Base-by-base conservation (phyloP, 1,284 basidiomycete genomes). In the Trametes pubescens region DNA sequence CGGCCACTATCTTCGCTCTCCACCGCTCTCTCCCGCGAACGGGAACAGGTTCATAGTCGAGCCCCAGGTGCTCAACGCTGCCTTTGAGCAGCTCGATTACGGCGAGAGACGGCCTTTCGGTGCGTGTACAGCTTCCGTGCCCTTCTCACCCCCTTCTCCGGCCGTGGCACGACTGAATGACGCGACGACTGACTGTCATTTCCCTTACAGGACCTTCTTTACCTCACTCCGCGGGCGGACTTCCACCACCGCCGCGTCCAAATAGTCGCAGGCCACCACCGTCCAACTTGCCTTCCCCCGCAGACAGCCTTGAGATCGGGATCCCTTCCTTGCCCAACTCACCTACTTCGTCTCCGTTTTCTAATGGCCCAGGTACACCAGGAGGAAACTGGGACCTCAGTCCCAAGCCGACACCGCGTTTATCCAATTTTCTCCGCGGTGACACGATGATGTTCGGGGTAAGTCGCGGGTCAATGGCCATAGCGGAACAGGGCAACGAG, bases 381-480 rank as follows among this genome's bases (percentile, higher is more conserved):
- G 64, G 49, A 4, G 49, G 16, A 34, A 70, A 69, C 34, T 70
- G 75, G 49, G 56, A 67, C 65, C 82, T 82, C 29, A 84, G 79
- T 43, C 53, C 46, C 22, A 83, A 83, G 70, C 81, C 81, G 13
- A 77, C 80, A 47, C 83, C 84, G 18, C 65, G 65, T 4, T 65
- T 74, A 26, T 69, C 70, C 38, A 63, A 67, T 57, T 66, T 73
- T 24, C 57, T 67, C 29, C 63, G 65, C 48, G 65, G 64, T 5
- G 66, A 66, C 38, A 51, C 65, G 49, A 51, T 62, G 0, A 32
- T 57, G 51, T 61, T 65, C 48, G 58, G 55, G 37, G 35, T 51
- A 34, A 64, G 61, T 10, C 56, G 61, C 21, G 51, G 38, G 44
- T 65, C 66, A 32, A 4, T 61, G 32, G 59, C 48, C 32, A 4